These are phyloP conservation scores for Trichosporon sp. DNA, from an alignment of 1,284 basidiomycete species.

Conservation along the genomic window DNA sequence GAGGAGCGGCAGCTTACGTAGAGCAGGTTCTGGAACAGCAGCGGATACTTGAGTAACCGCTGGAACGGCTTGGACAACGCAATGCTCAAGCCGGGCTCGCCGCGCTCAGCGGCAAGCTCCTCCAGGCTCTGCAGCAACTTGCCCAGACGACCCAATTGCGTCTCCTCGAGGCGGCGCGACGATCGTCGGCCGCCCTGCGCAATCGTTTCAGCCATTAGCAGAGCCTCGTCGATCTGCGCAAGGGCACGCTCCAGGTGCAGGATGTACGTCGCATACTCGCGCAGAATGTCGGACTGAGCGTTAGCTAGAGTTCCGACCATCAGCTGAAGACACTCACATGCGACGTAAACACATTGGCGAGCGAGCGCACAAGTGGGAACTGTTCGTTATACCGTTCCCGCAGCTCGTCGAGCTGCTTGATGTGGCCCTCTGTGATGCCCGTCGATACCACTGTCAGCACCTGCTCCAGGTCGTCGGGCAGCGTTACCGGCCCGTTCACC, in stretches of 20 bases:
- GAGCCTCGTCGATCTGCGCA: constrained; percentile 73
- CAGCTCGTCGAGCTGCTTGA: constrained; percentile 70
- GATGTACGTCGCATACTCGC: constrained; percentile 86
- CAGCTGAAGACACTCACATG: constrained; percentile 60
- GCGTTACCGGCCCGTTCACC: constrained; percentile 42
- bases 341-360: constrained; percentile 87
- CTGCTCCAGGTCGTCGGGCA: constrained; percentile 77
- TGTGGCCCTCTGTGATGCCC: constrained; percentile 79
- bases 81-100: constrained; percentile 88
- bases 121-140: constrained; percentile 57
- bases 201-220: constrained; percentile 54
- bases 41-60: constrained; percentile 89
- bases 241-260: constrained; percentile 83
- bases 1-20: constrained; percentile 51
- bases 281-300: constrained; percentile 76
- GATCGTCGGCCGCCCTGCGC: constrained; percentile 55
- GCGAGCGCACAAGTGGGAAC: constrained; percentile 79
- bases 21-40: constrained; percentile 94
- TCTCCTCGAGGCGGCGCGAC: constrained; percentile 19
- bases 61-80: constrained; percentile 96
- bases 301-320: background rate
- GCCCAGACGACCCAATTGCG: constrained; percentile 17
- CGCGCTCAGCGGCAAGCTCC: constrained; percentile 69
- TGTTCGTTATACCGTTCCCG: constrained; percentile 85
- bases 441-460: constrained; percentile 78